These are phyloP conservation scores for Elsinoe batatas DNA, from an alignment of 2,329 filamentous ascomycete species.

Conservation along the genomic window DNA sequence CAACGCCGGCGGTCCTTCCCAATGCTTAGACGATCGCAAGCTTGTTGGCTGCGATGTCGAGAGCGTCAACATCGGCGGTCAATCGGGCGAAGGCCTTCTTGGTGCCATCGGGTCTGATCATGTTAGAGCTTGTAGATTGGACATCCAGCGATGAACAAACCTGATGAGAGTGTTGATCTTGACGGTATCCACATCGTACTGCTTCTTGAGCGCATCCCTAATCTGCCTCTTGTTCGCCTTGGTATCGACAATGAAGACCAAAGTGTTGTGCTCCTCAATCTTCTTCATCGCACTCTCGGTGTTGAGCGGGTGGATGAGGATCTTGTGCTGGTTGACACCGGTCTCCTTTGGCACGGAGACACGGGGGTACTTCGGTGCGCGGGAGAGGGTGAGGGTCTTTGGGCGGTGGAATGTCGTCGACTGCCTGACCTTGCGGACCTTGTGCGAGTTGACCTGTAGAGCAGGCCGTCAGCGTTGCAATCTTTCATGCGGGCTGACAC, in stretches of 20 bases:
- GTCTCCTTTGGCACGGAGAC: constrained; percentile 85
- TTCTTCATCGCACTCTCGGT: constrained; percentile 99
- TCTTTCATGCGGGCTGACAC: constrained; percentile 34
- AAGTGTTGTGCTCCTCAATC: constrained; percentile 99
- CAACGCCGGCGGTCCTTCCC: background rate
- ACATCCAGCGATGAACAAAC: constrained; percentile 40
- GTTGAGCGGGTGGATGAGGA: constrained; percentile 97
- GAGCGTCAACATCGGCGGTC: constrained; percentile 91
- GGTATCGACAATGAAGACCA: constrained; percentile 41
- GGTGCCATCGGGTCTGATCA: constrained; percentile 71
- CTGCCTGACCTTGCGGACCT: constrained; percentile 84
- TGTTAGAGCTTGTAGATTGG: background rate
- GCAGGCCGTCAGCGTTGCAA: constrained; percentile 43
- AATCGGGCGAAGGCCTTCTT: constrained; percentile 99
- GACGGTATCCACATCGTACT: constrained; percentile 95
- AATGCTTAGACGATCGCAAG: constrained; percentile 75
- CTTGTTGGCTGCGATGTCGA: constrained; percentile 99
- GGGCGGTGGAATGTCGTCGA: constrained; percentile 95
- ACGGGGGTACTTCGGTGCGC: constrained; percentile 90
- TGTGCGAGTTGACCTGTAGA: constrained; percentile 61
- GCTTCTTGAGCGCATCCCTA: constrained; percentile 95
- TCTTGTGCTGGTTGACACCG: constrained; percentile 93
- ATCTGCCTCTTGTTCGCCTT: constrained; percentile 99
- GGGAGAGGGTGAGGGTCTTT: constrained; percentile 88
- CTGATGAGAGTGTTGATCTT: constrained; percentile 99